Evolutionary conservation across 2,329 filamentous ascomycete genomes (phyloP).

Genomic region (Curvularia spicifera): DNA sequence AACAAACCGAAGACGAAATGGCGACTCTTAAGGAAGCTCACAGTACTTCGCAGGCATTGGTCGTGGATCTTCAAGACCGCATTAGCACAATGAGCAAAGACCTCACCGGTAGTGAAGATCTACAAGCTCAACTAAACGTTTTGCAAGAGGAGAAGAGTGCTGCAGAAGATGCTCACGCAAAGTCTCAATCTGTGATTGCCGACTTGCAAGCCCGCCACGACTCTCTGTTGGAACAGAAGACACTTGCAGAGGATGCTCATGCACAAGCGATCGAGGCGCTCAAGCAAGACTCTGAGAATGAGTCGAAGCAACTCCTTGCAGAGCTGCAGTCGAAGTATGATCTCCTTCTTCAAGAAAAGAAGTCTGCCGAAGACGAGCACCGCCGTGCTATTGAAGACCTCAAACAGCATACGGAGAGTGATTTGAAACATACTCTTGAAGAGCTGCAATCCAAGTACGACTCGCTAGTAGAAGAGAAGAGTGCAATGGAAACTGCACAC

Average conservation of each 20-base stretch:
- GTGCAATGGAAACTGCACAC: slow-evolving; percentile 33
- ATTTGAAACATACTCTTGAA: slow-evolving; percentile 22
- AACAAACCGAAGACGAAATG: slow-evolving; percentile 36
- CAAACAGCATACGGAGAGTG: slow-evolving; percentile 35
- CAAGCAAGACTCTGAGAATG: slow-evolving; percentile 39
- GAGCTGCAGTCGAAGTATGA: slow-evolving; percentile 42
- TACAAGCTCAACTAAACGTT: slow-evolving; percentile 22
- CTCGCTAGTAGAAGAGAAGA: slow-evolving; percentile 36
- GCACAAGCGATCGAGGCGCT: slow-evolving; percentile 37
- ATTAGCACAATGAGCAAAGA: slow-evolving; percentile 30
- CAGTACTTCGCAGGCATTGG: slow-evolving; percentile 27
- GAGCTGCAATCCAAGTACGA: slow-evolving; percentile 26
- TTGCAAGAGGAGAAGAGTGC: slow-evolving; percentile 30
- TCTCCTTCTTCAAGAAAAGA: slow-evolving; percentile 37
- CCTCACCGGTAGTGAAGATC: slow-evolving; percentile 14
- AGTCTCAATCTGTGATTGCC: slow-evolving; percentile 36
- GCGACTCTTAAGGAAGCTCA: slow-evolving; percentile 29
- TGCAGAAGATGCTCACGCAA: slow-evolving; percentile 28
- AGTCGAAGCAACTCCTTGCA: slow-evolving; percentile 35
- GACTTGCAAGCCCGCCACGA: slow-evolving; percentile 43
- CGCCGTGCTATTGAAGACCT: slow-evolving; percentile 32
- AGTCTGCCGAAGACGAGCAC: slow-evolving; percentile 34
- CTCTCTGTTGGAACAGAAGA: slow-evolving; percentile 40
- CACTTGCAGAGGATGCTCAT: slow-evolving; percentile 39
- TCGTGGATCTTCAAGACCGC: slow-evolving; percentile 33